Evolutionary conservation across 306 rosid species (phyloP), one percentile per base, ranked within the genome.

Genomic region (Vicia faba): DNA sequence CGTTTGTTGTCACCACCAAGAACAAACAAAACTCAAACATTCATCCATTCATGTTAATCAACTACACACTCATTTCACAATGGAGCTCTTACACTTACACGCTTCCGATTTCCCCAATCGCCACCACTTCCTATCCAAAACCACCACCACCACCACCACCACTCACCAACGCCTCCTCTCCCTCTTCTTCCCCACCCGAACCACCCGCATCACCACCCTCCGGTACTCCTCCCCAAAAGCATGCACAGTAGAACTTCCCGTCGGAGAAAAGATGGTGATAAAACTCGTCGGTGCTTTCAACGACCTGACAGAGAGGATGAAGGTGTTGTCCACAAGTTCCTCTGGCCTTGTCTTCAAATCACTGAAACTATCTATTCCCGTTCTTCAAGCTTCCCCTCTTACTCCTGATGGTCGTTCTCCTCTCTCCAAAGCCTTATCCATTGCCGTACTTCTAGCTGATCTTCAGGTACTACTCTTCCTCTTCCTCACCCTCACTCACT

Each of bases 221-320:
- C 71, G 68, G 11, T 55, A 23, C 5, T 54, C 60, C 10, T 2
- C 38, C 7, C 54, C 74, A 2, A 43, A 15, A 57, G 68, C 82
- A 0, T 66, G 70, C 36, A 43, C 50, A 0, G 78, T 20, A 4
- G 73, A 61, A 11, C 78, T 61, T 4, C 46, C 69, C 10, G 62
- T 25, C 31, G 96, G 98, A 2, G 98, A 93, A 2, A 86, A 82
- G 81, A 84, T 84, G 91, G 96, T 92, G 80, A 89, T 89, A 73
- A 93, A 92, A 78, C 86, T 89, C 9, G 88, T 92, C 7, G 98
- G 98, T 41, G 93, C 96, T 1, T 92, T 92, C 86, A 92, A 89
- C 57, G 78, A 81, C 25, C 79, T 92, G 3, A 80, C 96, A 2
- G 91, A 88, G 65, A 87, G 89, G 72, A 89, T 84, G 89, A 81